phyloP scores from a whole-genome alignment of 768 basidiomycete species.

The Naematelia encephala region DNA sequence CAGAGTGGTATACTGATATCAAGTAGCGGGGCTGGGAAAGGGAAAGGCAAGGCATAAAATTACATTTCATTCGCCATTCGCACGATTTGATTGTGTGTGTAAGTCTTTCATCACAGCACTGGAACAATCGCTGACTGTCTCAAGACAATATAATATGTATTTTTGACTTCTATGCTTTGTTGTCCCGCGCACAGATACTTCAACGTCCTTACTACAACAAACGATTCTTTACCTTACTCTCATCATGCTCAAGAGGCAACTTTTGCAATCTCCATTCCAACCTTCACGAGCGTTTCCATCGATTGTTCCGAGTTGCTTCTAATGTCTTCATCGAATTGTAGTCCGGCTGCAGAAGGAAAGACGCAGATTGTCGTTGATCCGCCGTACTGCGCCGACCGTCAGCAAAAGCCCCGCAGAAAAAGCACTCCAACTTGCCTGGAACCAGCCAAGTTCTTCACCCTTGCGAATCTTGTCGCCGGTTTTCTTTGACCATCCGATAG shows the following conservation, averaged over 20 bases:
- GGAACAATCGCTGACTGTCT: neutral
- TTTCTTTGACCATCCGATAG: constrained; percentile 62
- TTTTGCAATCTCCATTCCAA: constrained; percentile 52
- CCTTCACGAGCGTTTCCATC: constrained; percentile 69
- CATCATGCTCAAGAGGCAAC: constrained; percentile 3
- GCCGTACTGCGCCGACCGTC: constrained; percentile 67
- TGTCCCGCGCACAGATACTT: neutral
- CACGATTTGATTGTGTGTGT: neutral
- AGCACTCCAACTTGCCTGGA: constrained; percentile 56
- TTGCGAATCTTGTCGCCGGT: constrained; percentile 52
- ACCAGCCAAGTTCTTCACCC: constrained; percentile 59
- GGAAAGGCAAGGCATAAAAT: constrained; percentile 30
- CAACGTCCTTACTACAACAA: neutral
- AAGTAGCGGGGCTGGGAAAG: constrained; percentile 13
- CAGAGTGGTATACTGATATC: no score
- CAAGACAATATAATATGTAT: constrained; percentile 7
- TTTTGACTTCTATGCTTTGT: constrained; percentile 6
- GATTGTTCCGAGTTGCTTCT: constrained; percentile 56
- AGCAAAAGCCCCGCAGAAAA: neutral
- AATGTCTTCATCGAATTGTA: constrained; percentile 60
- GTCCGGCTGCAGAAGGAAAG: constrained; percentile 58
- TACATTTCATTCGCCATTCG: neutral
- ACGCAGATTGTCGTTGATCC: constrained; percentile 68
- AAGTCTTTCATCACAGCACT: neutral
- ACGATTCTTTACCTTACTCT: constrained; percentile 1